Base-by-base conservation (phyloP, 106 monocot genomes). In the Hemerocallis citrina region DNA sequence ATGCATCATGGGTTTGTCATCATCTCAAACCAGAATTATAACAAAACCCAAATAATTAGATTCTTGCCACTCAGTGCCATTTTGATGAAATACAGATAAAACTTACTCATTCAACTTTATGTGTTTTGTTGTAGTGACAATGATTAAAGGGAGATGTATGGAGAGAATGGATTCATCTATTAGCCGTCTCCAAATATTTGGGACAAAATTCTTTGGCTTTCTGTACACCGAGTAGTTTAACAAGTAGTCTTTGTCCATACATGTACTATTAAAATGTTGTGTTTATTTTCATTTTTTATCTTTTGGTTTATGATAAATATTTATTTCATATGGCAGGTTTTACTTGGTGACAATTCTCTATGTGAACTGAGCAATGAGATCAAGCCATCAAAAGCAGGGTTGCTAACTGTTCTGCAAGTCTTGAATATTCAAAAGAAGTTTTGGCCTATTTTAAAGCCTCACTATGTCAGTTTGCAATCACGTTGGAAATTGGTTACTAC, bases 361-460 rank as follows among this genome's bases (percentile, higher is more conserved):
- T 67, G 52, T 62, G 64, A 82, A 47, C 51, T 49, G 38, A 46
- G 34, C 43, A 54, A 61, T n/a, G n/a, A n/a, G n/a, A 37, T 69
- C 11, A 19, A 60, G 54, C 93, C 93, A 44, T 80, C 93, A 34
- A 64, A 69, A 63, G 55, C 63, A 45, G 82, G 85, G 19, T 42
- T 85, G 29, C 67, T 68, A 59, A 83, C 85, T 34, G 65, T 85
- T 58, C 30, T 94, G 32, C 85, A 85, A 65, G 93, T 94, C 45
- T 34, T 88, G 61, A 68, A 65, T 52, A 73, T 85, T 69, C 93
- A 89, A 55, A 32, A 77, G 42, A 64, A 82, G 20, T 94, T 62
- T 79, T 94, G 93, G 93, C 85, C 93, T 43, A 43, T 71, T 30
- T 77, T 94, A 35, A 57, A 61, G 40, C 27, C 72, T 33, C 66